Percentiles rank a stretch among this genome's conserved stretches.
phyloP scores from a whole-genome alignment of 176 grass and related monocot species.

The Aegilops sharonensis region DNA sequence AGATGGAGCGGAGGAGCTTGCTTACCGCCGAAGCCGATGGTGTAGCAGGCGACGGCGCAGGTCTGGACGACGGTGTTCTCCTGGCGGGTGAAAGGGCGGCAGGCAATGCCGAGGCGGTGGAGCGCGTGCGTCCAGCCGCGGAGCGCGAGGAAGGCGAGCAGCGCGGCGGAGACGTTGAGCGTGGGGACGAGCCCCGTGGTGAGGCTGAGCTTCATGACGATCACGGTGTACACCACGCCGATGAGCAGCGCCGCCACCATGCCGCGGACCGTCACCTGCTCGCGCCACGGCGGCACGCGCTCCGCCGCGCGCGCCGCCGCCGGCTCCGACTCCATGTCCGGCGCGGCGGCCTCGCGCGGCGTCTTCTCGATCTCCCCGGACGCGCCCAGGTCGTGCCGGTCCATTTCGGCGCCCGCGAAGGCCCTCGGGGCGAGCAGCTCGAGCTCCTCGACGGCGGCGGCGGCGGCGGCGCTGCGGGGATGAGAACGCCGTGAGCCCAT shows the following conservation, averaged over 20 bases:
- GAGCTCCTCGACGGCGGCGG: slow-evolving; percentile 33
- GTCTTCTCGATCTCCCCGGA: slow-evolving; percentile 42
- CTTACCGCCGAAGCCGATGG: slow-evolving; percentile 75
- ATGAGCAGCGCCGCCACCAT: slow-evolving; percentile 63
- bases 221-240: slow-evolving; percentile 84
- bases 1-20: background rate
- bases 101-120: slow-evolving; percentile 58
- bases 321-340: slow-evolving; percentile 52
- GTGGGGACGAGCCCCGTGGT: slow-evolving; percentile 86
- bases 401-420: background rate
- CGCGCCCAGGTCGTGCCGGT: slow-evolving; percentile 10
- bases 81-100: slow-evolving; percentile 85
- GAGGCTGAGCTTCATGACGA: slow-evolving; percentile 93
- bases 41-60: slow-evolving; percentile 87
- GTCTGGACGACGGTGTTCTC: slow-evolving; percentile 99
- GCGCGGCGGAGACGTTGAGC: slow-evolving; percentile 88
- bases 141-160: slow-evolving; percentile 90
- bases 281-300: slow-evolving; percentile 72
- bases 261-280: slow-evolving; percentile 74
- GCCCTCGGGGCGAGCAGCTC: slow-evolving; percentile 32
- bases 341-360: background rate
- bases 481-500: slow-evolving; percentile 32
- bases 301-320: slow-evolving; percentile 27
- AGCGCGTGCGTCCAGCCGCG: slow-evolving; percentile 72
- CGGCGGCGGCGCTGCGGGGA: slow-evolving; percentile 26